Base-by-base conservation (phyloP, 2,329 filamentous ascomycete genomes). In the Fusarium nodosum region DNA sequence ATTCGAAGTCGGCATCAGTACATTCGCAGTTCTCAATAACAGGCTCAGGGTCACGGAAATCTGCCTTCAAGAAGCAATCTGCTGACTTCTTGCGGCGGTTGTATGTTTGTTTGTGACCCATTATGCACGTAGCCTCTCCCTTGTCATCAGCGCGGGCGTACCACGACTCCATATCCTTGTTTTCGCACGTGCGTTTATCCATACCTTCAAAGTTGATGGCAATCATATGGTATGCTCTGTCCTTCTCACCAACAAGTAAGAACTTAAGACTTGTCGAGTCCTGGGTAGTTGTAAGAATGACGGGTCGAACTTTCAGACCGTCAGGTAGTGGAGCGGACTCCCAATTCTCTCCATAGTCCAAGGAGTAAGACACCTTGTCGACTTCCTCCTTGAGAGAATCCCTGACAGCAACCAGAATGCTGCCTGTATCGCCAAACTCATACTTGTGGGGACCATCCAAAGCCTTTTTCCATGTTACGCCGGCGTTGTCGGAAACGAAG, bases 251-350 rank as follows among this genome's bases (percentile, higher is more conserved):
- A 56, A 94, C 85, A 28, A 98, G 84, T 31, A 97, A 78, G 75
- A 99, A 98, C 76, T 97, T 97, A 55, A 97, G 85, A 74, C 92
- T 97, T 5, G 95, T 97, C 3, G 96, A 97, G 76, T 98, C 96
- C 33, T 92, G 92, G 0, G 93, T 94, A 0, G 96, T 98, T 1
- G 93, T 97, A 52, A 99, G 83, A 58, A 92, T 85, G 60, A 86
- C 84, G 16, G 94, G 93, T 57, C 85, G 85, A 65, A 98, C 84
- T 72, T 91, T 91, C 59, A 91, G 79, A 24, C 81, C 86, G 42
- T 88, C 82, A 1, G 91, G 88, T 7, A 98, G 83, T 45, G 92
- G 80, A n/a, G 89, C 85, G 15, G 85, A 83, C 60, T 91, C 83
- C 96, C 97, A 99, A 4, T 87, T 87, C 75, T 93, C 90, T 51